phyloP scores from a whole-genome alignment of 2,329 filamentous ascomycete species.

The Stachybotrys echinatus region DNA sequence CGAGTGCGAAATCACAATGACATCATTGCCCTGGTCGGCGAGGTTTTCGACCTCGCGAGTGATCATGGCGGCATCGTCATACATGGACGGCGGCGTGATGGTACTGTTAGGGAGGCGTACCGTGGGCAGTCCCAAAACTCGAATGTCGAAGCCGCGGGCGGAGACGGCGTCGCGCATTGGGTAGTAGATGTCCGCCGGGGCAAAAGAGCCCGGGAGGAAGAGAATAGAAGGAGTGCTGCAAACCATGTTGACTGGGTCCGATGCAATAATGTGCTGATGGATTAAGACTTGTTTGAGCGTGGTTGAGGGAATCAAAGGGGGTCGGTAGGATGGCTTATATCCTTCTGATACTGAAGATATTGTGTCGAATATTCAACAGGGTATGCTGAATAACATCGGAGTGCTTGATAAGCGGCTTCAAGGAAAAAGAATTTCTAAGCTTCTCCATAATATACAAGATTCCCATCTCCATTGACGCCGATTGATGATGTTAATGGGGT shows the following conservation, averaged over 20 bases:
- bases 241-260: not conserved
- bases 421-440: too few species aligned
- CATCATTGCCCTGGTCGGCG: conserved; percentile 19
- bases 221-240: not conserved
- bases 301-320: too few species aligned
- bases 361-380: too few species aligned
- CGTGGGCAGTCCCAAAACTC: not conserved
- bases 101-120: not conserved
- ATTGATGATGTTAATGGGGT: too few species aligned
- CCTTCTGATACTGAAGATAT: too few species aligned
- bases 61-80: conserved; percentile 28
- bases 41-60: conserved; percentile 23
- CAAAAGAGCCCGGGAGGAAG: conserved; percentile 1
- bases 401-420: too few species aligned
- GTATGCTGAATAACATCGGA: too few species aligned
- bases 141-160: not conserved
- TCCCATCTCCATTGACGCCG: too few species aligned
- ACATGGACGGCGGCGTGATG: conserved; percentile 14
- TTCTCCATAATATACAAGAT: too few species aligned
- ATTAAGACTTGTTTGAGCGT: too few species aligned
- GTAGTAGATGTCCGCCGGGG: not conserved
- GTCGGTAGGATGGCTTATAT: too few species aligned
- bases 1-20: conserved; percentile 4
- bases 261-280: too few species aligned
- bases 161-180: not conserved